Evolutionary conservation across 2,329 filamentous ascomycete genomes (phyloP).

Genomic region (Botrytis cinerea): DNA sequence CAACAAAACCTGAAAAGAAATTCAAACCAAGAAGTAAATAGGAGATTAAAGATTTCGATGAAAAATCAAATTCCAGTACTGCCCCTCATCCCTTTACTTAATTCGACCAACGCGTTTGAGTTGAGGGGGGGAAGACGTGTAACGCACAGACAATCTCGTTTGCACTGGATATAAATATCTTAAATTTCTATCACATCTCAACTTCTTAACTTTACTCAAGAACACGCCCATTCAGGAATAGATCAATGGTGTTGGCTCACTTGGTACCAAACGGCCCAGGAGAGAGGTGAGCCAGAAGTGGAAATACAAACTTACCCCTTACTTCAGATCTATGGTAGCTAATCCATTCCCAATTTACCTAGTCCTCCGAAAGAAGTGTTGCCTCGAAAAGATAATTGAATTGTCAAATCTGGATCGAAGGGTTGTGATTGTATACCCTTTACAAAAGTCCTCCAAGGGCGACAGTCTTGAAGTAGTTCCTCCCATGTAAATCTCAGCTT

Average conservation of each 20-base stretch:
- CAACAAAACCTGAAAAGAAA: neutral
- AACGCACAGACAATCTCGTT: neutral
- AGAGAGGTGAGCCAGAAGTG: neutral
- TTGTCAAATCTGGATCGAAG: neutral
- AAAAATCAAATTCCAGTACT: neutral
- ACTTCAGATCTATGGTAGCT: neutral
- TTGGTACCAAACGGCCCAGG: neutral
- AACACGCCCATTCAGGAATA: neutral
- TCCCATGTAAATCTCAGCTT: neutral
- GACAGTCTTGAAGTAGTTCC: neutral
- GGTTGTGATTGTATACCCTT: neutral
- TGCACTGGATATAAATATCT: neutral
- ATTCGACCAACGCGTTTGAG: neutral
- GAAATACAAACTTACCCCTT: neutral
- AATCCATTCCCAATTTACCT: neutral
- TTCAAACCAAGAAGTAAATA: neutral
- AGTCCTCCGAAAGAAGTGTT: neutral
- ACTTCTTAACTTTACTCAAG: neutral
- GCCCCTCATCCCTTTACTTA: conserved; percentile 1
- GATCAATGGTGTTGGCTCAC: neutral
- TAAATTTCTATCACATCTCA: neutral
- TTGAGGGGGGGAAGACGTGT: neutral
- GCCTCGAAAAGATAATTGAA: neutral
- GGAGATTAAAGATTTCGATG: neutral
- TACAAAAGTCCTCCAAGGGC: neutral